These are phyloP conservation scores for Linum tenue DNA, from an alignment of 345 rosid species.

Conservation along the genomic window DNA sequence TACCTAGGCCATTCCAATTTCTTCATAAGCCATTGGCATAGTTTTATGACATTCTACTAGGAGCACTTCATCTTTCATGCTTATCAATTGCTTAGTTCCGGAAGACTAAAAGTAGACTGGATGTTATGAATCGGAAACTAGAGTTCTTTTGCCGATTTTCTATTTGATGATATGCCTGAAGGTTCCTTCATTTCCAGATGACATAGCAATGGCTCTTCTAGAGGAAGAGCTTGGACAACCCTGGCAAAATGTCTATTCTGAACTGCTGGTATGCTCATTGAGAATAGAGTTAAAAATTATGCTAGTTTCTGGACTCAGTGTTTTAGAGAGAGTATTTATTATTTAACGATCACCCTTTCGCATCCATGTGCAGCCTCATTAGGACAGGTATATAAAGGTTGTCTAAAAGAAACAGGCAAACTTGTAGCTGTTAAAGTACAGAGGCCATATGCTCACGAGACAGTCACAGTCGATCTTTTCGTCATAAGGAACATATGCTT, in stretches of 20 bases:
- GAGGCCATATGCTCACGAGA: constrained; percentile 93
- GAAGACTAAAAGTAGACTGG: no score
- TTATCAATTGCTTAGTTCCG: no score
- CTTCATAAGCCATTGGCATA: constrained; percentile 71
- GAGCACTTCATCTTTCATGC: no score
- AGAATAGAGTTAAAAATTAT: constrained; percentile 5
- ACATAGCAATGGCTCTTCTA: constrained; percentile 88
- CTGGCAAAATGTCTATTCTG: constrained; percentile 75
- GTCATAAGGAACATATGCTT: constrained; percentile 76
- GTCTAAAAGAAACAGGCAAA: constrained; percentile 79
- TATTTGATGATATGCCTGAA: constrained; percentile 36
- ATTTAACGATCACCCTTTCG: no score
- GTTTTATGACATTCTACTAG: no score
- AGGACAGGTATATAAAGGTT: constrained; percentile 95
- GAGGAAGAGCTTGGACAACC: constrained; percentile 93
- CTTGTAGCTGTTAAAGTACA: constrained; percentile 91
- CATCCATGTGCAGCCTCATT: constrained; percentile 67
- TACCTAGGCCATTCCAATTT: constrained; percentile 74
- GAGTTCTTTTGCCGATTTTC: constrained; percentile 27
- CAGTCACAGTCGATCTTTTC: constrained; percentile 81
- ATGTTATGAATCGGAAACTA: no score
- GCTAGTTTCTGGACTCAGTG: constrained; percentile 3
- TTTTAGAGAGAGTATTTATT: constrained; percentile 9
- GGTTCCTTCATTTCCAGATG: constrained; percentile 99
- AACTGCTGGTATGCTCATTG: constrained; percentile 61